phyloP scores from a whole-genome alignment of 1,284 basidiomycete species.

The Cerrena zonata region DNA sequence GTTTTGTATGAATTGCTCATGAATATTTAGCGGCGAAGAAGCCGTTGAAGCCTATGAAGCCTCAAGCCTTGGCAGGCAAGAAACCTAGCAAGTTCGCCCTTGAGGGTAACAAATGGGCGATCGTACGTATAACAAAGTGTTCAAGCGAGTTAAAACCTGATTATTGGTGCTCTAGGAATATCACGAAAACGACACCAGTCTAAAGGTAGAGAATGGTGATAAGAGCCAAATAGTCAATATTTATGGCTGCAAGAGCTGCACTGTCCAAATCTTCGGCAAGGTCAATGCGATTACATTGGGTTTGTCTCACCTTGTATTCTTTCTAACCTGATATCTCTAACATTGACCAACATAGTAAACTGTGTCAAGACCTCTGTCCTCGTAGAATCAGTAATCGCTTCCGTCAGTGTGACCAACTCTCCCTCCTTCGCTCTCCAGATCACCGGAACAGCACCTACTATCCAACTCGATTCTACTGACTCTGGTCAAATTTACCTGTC shows the following conservation, averaged over 20 bases:
- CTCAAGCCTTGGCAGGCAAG: conserved; percentile 74
- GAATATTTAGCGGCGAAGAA: conserved; percentile 56
- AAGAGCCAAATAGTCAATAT: conserved; percentile 86
- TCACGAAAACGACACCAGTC: conserved; percentile 75
- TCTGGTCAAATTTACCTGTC: conserved; percentile 94
- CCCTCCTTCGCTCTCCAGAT: conserved; percentile 93
- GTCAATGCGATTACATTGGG: conserved; percentile 90
- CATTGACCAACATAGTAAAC: conserved; percentile 54
- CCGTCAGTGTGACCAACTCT: conserved; percentile 82
- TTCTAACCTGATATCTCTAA: background rate
- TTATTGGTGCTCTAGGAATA: conserved; percentile 63
- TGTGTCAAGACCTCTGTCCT: conserved; percentile 87
- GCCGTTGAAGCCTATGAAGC: conserved; percentile 76
- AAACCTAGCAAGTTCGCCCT: conserved; percentile 89
- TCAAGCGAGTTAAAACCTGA: background rate
- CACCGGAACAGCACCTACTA: conserved; percentile 83
- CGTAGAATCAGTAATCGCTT: conserved; percentile 87
- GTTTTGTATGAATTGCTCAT: too few relatives aligned
- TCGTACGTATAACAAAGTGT: conserved; percentile 54
- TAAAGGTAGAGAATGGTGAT: conserved; percentile 77
- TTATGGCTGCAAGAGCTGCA: conserved; percentile 88
- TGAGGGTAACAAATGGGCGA: conserved; percentile 91
- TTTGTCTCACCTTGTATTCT: conserved; percentile 34
- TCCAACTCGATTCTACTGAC: conserved; percentile 92
- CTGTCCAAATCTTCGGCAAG: conserved; percentile 87